Evolutionary conservation across 108 stramenopile genomes (phyloP).

Genomic region (Asterionellopsis glacialis): DNA sequence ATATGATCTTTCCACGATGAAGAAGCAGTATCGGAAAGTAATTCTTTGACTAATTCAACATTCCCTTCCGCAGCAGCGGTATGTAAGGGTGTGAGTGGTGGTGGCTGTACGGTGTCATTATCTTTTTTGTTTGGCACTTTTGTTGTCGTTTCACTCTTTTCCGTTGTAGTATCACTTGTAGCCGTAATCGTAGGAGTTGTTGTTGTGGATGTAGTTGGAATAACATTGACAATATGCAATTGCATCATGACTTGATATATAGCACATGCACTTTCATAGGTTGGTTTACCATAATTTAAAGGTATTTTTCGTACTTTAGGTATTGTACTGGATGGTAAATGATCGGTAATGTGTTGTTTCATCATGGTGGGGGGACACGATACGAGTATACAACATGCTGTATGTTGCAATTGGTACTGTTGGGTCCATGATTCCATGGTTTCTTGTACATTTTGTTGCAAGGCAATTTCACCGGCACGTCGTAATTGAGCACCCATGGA

Average conservation of each 20-base stretch:
- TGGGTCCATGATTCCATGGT: slow-evolving; percentile 51
- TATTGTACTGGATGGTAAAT: slow-evolving; percentile 22
- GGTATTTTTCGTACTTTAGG: slow-evolving; percentile 65
- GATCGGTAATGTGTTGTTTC: slow-evolving; percentile 14
- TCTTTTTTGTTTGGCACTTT: slow-evolving; percentile 1
- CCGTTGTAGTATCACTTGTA: background rate
- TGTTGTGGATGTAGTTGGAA: background rate
- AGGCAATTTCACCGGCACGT: slow-evolving; percentile 65
- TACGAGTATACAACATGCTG: slow-evolving; percentile 22
- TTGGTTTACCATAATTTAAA: slow-evolving; percentile 72
- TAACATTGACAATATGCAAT: slow-evolving; percentile 25
- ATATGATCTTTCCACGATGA: slow-evolving; percentile 14
- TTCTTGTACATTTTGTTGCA: slow-evolving; percentile 55
- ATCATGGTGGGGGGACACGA: slow-evolving; percentile 54
- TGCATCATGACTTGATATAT: slow-evolving; percentile 38
- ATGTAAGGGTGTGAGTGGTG: slow-evolving; percentile 55
- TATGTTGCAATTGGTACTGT: background rate
- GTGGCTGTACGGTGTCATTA: slow-evolving; percentile 1
- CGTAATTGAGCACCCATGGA: slow-evolving; percentile 78
- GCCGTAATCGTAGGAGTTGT: background rate
- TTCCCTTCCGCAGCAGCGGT: slow-evolving; percentile 57
- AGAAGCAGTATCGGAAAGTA: slow-evolving; percentile 26
- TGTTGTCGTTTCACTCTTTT: slow-evolving; percentile 5
- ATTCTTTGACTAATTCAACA: slow-evolving; percentile 31
- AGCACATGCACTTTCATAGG: slow-evolving; percentile 31